Percentiles rank a stretch among this genome's conserved stretches.
phyloP scores from a whole-genome alignment of 2,329 filamentous ascomycete species.

The Nigrospora osmanthi region DNA sequence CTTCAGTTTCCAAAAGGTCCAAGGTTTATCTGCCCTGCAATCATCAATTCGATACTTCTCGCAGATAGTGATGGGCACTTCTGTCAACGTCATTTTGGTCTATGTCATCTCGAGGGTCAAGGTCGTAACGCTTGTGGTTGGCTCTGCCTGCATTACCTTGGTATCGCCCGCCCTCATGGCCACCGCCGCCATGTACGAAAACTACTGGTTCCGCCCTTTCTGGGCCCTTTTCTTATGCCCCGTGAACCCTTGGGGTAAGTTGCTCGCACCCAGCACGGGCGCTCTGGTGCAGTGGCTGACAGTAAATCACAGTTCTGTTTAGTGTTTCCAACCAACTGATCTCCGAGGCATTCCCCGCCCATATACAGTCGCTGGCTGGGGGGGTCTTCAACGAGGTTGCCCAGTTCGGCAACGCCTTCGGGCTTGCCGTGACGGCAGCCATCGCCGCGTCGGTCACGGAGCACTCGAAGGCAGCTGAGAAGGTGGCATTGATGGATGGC shows the following conservation, averaged over 20 bases:
- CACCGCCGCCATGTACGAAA: conserved; percentile 32
- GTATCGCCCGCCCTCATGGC: conserved; percentile 47
- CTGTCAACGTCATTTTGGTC: conserved; percentile 33
- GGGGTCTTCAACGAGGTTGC: conserved; percentile 52
- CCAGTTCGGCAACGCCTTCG: conserved; percentile 48
- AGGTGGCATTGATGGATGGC: conserved; percentile 34
- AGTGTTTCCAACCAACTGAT: conserved; percentile 48
- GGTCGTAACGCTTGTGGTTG: conserved; percentile 27
- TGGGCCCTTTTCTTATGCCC: conserved; percentile 37
- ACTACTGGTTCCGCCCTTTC: conserved; percentile 40
- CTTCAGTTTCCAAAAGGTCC: conserved; percentile 34
- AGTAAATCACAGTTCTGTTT: conserved; percentile 34
- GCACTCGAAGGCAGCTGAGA: conserved; percentile 12
- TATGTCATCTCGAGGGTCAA: conserved; percentile 29
- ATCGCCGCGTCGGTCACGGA: conserved; percentile 37
- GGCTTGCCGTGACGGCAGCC: conserved; percentile 40
- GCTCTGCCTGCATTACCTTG: conserved; percentile 34
- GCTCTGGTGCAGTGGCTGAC: background rate
- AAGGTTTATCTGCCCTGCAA: conserved; percentile 27
- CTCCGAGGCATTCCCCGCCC: conserved; percentile 42
- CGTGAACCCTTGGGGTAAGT: conserved; percentile 31
- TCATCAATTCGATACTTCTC: conserved; percentile 35
- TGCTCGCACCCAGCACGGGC: background rate
- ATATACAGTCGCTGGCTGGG: conserved; percentile 49
- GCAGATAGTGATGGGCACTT: conserved; percentile 32